Conservation (phyloP, 352 stramenopile genomes). For the Aphanomyces stellatus region DNA sequence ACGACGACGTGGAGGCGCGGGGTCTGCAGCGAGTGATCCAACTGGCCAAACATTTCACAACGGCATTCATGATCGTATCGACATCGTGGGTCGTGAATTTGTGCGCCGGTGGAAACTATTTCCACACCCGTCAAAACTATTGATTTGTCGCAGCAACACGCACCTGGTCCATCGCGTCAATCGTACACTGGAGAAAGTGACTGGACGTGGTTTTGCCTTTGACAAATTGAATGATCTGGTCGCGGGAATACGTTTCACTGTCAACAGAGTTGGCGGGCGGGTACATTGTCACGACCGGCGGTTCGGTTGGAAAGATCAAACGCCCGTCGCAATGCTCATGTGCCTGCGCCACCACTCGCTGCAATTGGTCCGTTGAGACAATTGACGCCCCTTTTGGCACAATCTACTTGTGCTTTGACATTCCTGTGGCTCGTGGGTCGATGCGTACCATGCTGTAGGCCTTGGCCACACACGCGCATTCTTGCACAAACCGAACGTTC, state of each 20-base stretch:
- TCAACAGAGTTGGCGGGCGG: neutral
- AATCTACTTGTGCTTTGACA: neutral
- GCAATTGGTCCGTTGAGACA: neutral
- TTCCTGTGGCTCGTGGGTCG: neutral
- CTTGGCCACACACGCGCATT: neutral
- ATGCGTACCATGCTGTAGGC: neutral
- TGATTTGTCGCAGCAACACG: neutral
- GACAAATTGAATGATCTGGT: neutral
- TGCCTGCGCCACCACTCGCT: neutral
- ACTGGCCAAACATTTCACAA: neutral
- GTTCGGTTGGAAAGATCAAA: neutral
- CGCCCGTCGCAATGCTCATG: neutral
- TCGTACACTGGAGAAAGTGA: neutral
- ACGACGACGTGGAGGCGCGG: too few relatives aligned
- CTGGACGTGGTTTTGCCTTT: neutral
- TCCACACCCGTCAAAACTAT: neutral
- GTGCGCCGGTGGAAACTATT: neutral
- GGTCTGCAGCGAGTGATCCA: neutral
- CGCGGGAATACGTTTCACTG: neutral
- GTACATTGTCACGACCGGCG: neutral
- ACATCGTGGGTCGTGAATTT: neutral
- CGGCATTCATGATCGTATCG: neutral
- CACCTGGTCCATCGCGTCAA: neutral
- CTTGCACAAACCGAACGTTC: neutral
- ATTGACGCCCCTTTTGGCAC: neutral